Evolutionary conservation across 805 yeast genomes (phyloP), one percentile per base, ranked within the genome.

Genomic region (Metschnikowia anglica): DNA sequence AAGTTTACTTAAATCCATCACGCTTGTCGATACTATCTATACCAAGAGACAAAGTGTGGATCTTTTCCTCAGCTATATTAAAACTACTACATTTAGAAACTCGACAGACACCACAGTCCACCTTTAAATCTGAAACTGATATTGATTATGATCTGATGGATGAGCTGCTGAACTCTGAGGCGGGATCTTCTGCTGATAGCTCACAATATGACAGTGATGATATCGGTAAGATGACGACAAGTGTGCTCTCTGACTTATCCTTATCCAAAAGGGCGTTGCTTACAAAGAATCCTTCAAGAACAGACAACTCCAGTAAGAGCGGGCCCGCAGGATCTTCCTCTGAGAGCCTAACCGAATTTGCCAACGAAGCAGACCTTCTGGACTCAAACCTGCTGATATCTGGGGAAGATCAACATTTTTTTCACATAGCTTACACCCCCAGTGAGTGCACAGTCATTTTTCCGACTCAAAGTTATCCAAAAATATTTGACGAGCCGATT

Each of bases 371-470:
- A 50, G 21, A 31, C 2, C 17, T 21, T 15, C n/a, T 35, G 11
- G 44, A 41, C 10, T 6, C 37, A 5, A 8, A 9, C 2, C 35
- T 36, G 39, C 31, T 24, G 6, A 11, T 17, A 4, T 31, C 41
- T 5, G 45, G 61, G 2, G 73, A 66, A 21, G 76, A 69, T 39
- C 70, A 72, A 24, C 55, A 58, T 38, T 80, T 82, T 55, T 75
- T 79, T 53, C 85, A 79, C 54, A 66, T 82, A 26, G 82, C 85
- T 2, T 75, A 77, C 52, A 78, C 85, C 0, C 83, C 83, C 0
- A 58, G 65, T n/a, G 87, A 81, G 53, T 75, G 83, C 47, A 80
- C 86, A 0, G 62, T 82, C 5, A 80, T 82, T 49, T 76, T 81
- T 46, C 65, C 80, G 1, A 57, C 65, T 2, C 49, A 51, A 5